A percentile compares a stretch with the other conserved stretches of the same genome.
phyloP scores from a whole-genome alignment of 1,139 yeast genomes.

The Diutina rugosa region DNA sequence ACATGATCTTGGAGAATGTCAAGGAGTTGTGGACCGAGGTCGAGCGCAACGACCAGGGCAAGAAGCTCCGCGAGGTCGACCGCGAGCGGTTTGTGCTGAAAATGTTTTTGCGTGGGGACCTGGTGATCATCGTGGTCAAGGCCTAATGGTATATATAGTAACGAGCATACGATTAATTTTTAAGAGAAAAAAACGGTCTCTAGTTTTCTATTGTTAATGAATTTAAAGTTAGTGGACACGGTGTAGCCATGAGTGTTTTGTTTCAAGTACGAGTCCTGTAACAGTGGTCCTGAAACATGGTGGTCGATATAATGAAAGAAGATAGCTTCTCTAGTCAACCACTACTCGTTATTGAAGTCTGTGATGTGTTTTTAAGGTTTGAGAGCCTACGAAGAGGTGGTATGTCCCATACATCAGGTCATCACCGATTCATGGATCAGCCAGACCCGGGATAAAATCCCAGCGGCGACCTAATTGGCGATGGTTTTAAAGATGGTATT shows the following conservation, averaged over 20 bases:
- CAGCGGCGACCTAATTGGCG: conserved; percentile 2
- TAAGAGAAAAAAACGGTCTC: neutral
- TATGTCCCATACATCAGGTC: conserved; percentile 3
- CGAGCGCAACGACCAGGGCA: conserved; percentile 52
- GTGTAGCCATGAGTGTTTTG: too few relatives aligned
- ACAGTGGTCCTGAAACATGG: too few relatives aligned
- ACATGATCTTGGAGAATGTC: conserved; percentile 84
- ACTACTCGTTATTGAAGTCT: too few relatives aligned
- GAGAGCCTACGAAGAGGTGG: neutral
- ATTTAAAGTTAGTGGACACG: too few relatives aligned
- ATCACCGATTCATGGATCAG: conserved; percentile 3
- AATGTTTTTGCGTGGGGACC: conserved; percentile 89
- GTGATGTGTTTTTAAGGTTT: too few relatives aligned
- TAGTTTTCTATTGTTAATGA: too few relatives aligned
- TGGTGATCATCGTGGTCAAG: conserved; percentile 74
- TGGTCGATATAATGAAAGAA: too few relatives aligned
- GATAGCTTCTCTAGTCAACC: too few relatives aligned
- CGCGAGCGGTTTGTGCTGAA: conserved; percentile 83
- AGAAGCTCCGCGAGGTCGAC: conserved; percentile 54
- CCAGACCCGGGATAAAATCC: neutral
- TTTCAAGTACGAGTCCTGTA: too few relatives aligned
- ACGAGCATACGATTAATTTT: neutral
- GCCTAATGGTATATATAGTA: conserved; percentile 10
- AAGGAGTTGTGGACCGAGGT: conserved; percentile 84
- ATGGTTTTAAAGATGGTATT: conserved; percentile 2